Base-by-base conservation (phyloP, 176 grass and related monocot genomes). In the Carex littledalei region DNA sequence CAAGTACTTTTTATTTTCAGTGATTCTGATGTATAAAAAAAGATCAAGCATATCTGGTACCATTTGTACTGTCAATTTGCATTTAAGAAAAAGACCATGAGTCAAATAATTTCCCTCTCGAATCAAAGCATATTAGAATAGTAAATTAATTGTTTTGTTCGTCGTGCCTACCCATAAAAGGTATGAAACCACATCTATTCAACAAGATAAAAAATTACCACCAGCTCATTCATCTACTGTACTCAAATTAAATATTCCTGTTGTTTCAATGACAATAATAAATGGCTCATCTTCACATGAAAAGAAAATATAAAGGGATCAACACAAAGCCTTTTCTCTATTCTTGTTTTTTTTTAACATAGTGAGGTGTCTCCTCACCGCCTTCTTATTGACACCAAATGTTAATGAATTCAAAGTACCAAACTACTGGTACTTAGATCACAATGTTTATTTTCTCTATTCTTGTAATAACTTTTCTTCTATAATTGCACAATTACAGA, bases 121-220 rank as follows among this genome's bases (percentile, higher is more conserved):
- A 50, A 50, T 24, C 12, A 53, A 76, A 53, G 47, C 13, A 53
- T 15, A 76, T 76, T 76, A 54, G 72, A 49, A 76, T 26, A 53
- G 47, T 26, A 76, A 76, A 76, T 76, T 53, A 53, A 54, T 26
- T 53, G 21, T 76, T 63, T 72, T 53, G 43, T 76, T 76, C 47
- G 72, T 76, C 43, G 4, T 26, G 20, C 72, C 72, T 24, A 74
- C 41, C 57, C 20, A 22, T 22, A 22, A 50, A 76, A 29, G n/a
- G 21, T 54, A 53, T 21, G 50, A 54, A 52, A 14, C 8, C 71
- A 76, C 41, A 53, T 76, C 72, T 52, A 54, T 76, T 53, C 47
- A 76, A 76, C 20, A 47, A 65, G 31, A 76, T 54, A 74, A 22
- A 53, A 76, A 76, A 54, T 4, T 54, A 76, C 9, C 4, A 8